These are phyloP conservation scores for Vitis amurensis DNA, from an alignment of 164 flowering plant species.

Conservation along the genomic window DNA sequence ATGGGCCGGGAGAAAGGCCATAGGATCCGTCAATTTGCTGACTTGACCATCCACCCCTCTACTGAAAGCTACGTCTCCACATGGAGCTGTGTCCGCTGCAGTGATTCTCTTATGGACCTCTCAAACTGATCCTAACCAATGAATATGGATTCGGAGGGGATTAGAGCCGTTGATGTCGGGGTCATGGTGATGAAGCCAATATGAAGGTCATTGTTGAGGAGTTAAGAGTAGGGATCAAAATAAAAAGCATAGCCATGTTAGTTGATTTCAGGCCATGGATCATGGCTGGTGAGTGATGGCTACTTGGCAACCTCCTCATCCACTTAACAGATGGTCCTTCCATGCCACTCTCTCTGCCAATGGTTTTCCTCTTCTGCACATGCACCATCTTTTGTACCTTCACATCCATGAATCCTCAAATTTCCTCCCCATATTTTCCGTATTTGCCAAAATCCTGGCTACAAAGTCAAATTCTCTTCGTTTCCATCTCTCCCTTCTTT, in stretches of 20 bases:
- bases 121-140: background rate
- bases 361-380: slow-evolving; percentile 11
- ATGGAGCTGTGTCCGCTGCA: slow-evolving; percentile 2
- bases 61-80: slow-evolving; percentile 3
- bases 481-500: too few relatives aligned
- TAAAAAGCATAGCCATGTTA: slow-evolving; percentile 13
- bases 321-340: slow-evolving; percentile 2
- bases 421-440: too few relatives aligned
- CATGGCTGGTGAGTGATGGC: slow-evolving; percentile 10
- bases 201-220: slow-evolving; percentile 18
- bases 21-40: slow-evolving; percentile 22
- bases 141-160: background rate
- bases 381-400: background rate
- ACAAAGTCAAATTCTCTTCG: too few relatives aligned
- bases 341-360: slow-evolving; percentile 8
- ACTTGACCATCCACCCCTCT: background rate
- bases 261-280: slow-evolving; percentile 1
- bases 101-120: slow-evolving; percentile 2
- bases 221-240: slow-evolving; percentile 1
- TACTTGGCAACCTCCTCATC: slow-evolving; percentile 16
- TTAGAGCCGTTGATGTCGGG: background rate
- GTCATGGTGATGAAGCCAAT: slow-evolving; percentile 4
- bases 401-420: slow-evolving; percentile 8
- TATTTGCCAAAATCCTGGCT: too few relatives aligned
- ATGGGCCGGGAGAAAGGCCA: slow-evolving; percentile 15